Conservation (phyloP, 129 eudicot genomes). For the Helichrysum umbraculigerum region DNA sequence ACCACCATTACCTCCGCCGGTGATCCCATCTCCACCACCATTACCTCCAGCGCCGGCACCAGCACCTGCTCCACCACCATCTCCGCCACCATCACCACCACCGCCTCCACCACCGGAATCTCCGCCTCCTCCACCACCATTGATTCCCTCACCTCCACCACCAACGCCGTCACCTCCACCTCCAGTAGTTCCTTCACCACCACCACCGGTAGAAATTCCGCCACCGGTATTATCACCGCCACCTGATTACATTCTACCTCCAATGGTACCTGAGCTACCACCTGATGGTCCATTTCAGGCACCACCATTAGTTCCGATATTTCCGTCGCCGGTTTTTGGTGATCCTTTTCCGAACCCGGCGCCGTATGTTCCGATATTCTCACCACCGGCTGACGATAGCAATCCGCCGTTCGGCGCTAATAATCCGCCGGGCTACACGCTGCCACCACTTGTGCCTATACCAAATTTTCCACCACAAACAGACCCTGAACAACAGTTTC, state of each 20-base stretch:
- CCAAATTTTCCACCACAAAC: conserved; percentile 25
- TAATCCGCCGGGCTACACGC: conserved; percentile 23
- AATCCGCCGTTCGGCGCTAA: conserved; percentile 13
- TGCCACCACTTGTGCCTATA: conserved; percentile 46
- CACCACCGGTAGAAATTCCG: conserved; percentile 33
- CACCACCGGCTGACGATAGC: conserved; percentile 20
- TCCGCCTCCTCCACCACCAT: conserved; percentile 28
- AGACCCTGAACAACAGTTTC: conserved; percentile 29
- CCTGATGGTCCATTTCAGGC: conserved; percentile 29
- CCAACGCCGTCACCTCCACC: conserved; percentile 41
- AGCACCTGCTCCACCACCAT: conserved; percentile 25
- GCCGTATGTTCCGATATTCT: conserved; percentile 33
- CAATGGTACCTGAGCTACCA: conserved; percentile 40
- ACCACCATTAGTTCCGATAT: conserved; percentile 42
- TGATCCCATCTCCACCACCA: conserved; percentile 14
- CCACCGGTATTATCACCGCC: conserved; percentile 30
- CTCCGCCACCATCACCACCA: conserved; percentile 35
- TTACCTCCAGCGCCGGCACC: conserved; percentile 27
- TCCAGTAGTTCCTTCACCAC: conserved; percentile 37
- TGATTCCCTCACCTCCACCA: conserved; percentile 34
- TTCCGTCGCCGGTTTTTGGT: conserved; percentile 27
- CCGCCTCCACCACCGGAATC: conserved; percentile 27
- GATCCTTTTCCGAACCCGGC: conserved; percentile 1
- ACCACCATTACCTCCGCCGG: conserved; percentile 11
- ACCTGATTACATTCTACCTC: conserved; percentile 43